Evolutionary conservation across 2,329 filamentous ascomycete species (phyloP), one percentile per base, ranked within the genome.

Genomic region (Microcera coccophila): DNA sequence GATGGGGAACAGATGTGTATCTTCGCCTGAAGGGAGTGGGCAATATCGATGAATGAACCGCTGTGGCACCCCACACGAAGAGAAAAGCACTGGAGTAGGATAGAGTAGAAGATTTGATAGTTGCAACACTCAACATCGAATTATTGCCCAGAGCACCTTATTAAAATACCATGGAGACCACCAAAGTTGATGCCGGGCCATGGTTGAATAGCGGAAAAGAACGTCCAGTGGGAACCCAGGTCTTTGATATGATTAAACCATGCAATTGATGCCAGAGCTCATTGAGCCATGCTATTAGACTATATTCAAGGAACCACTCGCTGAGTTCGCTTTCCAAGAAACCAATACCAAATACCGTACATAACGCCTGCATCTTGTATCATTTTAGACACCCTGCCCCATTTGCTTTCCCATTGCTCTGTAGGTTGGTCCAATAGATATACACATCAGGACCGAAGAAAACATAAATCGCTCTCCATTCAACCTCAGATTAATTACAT

Each of bases 1-100:
- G 93, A 4, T 98, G 93, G 93, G 93, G 80, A 4, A 82, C 79
- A 5, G 82, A 86, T 59, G 82, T 86, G 2, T 86, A 85, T 56
- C 62, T 86, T 36, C 68, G 79, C 37, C 62, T 86, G 32, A 82
- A 82, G 61, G 80, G 80, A 3, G 76, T 84, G 7, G 79, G 76
- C 9, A 78, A 72, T 51, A 74, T 81, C 42, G 63, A 70, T 45
- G 57, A 54, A 10, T 36, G 3, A n/a, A 4, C 17, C 5, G n/a
- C 10, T 7, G 3, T 22, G 15, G 26, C 1, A 12, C 32, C 7
- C 22, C 22, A 26, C 35, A 24, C n/a, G 28, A 20, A 12, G 12
- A 36, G 18, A 31, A 31, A 34, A 29, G 26, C 36, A 34, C 15
- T 8, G 17, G 3, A 28, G 28, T 12, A 38, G 36, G 26, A 21